Base-by-base conservation (phyloP, 1,139 yeast species). In the Candida pseudocylindracea region DNA sequence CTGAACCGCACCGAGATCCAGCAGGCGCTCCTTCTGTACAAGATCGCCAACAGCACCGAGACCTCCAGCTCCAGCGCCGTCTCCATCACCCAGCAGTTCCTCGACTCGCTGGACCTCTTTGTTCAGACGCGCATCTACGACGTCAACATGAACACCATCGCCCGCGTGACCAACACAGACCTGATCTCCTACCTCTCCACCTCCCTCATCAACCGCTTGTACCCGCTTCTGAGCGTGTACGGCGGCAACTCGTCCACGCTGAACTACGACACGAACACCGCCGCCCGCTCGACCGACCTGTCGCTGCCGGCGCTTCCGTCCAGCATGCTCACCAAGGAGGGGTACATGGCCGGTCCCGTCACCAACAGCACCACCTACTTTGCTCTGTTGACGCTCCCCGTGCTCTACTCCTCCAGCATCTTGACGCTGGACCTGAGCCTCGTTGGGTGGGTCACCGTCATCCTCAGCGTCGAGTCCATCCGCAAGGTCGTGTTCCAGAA, bases 61-160 rank as follows among this genome's bases (percentile, higher is more conserved):
- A 46, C 43, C 1, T 58, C 66, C 12, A 61, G 37, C 49, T 45
- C 35, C 42, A 46, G 43, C 8, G 70, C 73, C n/a, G 57, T 59
- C 38, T 37, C 38, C 15, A 48, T 63, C 3, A 49, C 75, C 29
- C 66, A 66, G 39, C 75, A 67, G 46, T 73, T 73, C 37, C 48
- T 81, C 33, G 60, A 67, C 36, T 63, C 81, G 8, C 66, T 78
- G 2, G 70, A 68, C 37, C 52, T 65, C 24, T 69, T 78, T 41
- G 65, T 70, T n/a, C 67, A 66, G 24, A 85, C 79, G 4, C 57
- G 71, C 35, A 44, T 81, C 15, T 81, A 80, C 51, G 79, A 78
- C 48, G 46, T 72, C 26, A 59, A 57, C 37, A 41, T 60, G 25
- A 43, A 46, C 7, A 49, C 51, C 30, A 55, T 60, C 39, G 61